Base-by-base conservation (phyloP, 164 flowering plant genomes). In the Berberis vulgaris region DNA sequence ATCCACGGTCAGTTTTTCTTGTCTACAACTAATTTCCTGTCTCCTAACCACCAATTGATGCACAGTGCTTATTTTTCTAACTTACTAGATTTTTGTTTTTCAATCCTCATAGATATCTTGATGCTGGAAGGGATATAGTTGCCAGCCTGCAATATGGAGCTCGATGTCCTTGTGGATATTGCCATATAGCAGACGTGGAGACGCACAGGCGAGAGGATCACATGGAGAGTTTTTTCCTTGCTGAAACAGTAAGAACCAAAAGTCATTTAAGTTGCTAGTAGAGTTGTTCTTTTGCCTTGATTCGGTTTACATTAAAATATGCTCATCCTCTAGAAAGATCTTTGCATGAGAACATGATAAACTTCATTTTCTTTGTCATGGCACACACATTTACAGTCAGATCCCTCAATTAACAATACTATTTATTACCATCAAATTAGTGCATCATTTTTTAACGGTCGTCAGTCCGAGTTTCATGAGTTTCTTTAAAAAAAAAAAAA, bases 171-270 rank as follows among this genome's bases (percentile, higher is more conserved):
- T 94, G 99, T 85, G 99, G 99, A 61, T 94, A 91, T 78, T 94
- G 99, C 68, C 99, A 91, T 69, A 94, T 94, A 66, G 73, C 86
- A 71, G 99, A 94, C 75, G 99, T 94, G 38, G 99, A 91, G 76
- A 78, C 78, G 68, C 99, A 94, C 76, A 78, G 79, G 65, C 90
- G 81, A 70, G 99, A 94, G 78, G 97, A 94, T 71, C 97, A 91
- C 75, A 94, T 94, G 99, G 99, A 94, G 70, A 94, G 99, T 83
- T 94, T 94, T 76, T 94, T 94, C 74, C 85, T 94, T 49, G 92
- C 97, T 54, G 99, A 94, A 84, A 94, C 99, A 26, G 99, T 94
- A 81, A 80, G 96, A 13, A 52, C 12, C 53, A 41, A n/a, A 13
- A 45, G 10, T 47, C 12, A 57, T 44, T 45, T 7, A 11, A 62